Evolutionary conservation across 257 asterid genomes (phyloP), one percentile per base, ranked within the genome.

Genomic region (Solanum lycopersicoides): DNA sequence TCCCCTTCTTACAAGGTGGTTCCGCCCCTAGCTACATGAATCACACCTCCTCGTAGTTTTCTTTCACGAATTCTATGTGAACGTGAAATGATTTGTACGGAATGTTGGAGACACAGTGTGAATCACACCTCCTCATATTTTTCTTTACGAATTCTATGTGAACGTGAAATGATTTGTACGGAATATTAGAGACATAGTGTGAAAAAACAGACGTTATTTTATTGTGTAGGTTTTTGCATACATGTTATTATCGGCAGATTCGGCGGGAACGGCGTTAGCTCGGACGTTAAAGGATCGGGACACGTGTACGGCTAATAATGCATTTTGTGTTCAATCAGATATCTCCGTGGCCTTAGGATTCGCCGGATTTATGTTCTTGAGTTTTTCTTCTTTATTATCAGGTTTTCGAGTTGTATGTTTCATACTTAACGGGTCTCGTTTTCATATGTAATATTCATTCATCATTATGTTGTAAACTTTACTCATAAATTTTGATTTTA

Each of bases 251-350:
- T 92, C 93, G 87, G 93, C 93, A 73, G 86, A 89, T 86, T 88
- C 94, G 7, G 92, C 93, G 84, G 94, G 92, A 86, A 88, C 93
- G 83, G 92, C 86, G 69, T 56, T 92, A 56, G 88, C 91, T 32
- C 93, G 92, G 86, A 85, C 90, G 86, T 68, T 88, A 14, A 86
- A 69, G 37, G 86, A 45, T 14, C 37, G 25, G 41, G 88, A 86
- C 87, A 87, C 90, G 84, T 91, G 94, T 89, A 88, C 85, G 86
- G 86, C 74, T 47, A 86, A 32, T 91, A 87, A 30, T 79, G 89
- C 93, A 23, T 92, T 92, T 34, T 92, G 92, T 74, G 71, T 91
- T 32, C 94, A 92, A 66, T 86, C 94, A 25, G 91, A 80, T 79
- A 91, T 92, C 35, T 88, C 93, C 16, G 18, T 91, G 11, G 91